Evolutionary conservation across 1,284 basidiomycete genomes (phyloP), one percentile per base, ranked within the genome.

Genomic region (Ustilago tritici): DNA sequence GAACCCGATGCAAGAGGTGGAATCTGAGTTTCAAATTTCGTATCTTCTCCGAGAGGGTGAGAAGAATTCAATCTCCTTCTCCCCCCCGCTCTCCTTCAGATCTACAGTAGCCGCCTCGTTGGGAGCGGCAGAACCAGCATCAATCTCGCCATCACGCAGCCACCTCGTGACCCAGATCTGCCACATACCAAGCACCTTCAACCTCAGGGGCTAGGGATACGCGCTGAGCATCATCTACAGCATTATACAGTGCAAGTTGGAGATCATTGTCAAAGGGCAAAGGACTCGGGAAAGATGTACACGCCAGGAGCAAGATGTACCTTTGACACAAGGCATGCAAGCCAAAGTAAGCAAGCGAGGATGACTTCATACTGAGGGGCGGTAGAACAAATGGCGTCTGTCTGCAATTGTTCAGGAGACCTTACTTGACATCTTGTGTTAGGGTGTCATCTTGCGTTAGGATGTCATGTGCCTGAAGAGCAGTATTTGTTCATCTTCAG

Each of bases 21-120:
- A 50, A 50, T 50, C 31, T 50, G 53, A 36, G 36, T 36, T 55
- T 36, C 35, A 55, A 55, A 38, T 38, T 55, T 8, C n/a, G 11
- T 35, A 35, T 55, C 53, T 38, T 55, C 53, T 2, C 53, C 53
- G 35, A 55, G 53, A 23, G 15, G 53, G 53, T 55, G 53, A 15
- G 53, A 55, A 55, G 4, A 17, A 32, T 55, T 49, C 46, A 23
- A 11, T 49, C 46, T 49, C 49, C 31, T 32, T 19, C 47, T 49
- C 47, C 34, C 28, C 31, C n/a, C 19, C 36, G 19, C 50, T 14
- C 35, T 32, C 52, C 9, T 35, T 54, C 31, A 41, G 12, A 32
- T 35, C 31, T 32, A 9, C 40, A 41, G 36, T 38, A 38, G 36
- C 4, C 36, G 36, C 36, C 23, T 38, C 4, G 12, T 38, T n/a